Conservation (phyloP, 2,329 filamentous ascomycete species). For the Cryoendolithus antarcticus region DNA sequence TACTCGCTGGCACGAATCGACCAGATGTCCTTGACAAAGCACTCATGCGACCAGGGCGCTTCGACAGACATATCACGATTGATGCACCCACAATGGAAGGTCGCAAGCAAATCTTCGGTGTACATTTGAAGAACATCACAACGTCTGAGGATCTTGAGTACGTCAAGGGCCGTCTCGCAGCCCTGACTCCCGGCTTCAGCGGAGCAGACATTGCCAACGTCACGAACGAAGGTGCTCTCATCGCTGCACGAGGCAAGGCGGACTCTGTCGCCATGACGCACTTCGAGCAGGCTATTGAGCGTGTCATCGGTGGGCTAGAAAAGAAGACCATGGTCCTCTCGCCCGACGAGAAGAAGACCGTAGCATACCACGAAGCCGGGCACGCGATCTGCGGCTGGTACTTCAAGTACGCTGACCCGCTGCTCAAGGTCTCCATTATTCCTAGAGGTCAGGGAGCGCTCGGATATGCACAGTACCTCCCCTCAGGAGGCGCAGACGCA, state of each 20-base stretch:
- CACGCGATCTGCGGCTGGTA: conserved; percentile 99
- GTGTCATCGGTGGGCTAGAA: conserved; percentile 89
- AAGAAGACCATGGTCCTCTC: conserved; percentile 93
- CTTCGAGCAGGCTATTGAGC: conserved; percentile 96
- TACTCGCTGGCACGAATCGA: conserved; percentile 91
- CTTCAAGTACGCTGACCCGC: conserved; percentile 88
- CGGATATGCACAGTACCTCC: conserved; percentile 96
- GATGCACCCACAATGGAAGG: conserved; percentile 95
- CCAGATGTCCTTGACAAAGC: conserved; percentile 91
- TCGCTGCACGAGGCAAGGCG: conserved; percentile 75
- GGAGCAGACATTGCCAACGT: conserved; percentile 98
- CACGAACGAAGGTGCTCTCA: conserved; percentile 91
- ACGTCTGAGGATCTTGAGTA: conserved; percentile 83
- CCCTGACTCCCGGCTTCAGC: conserved; percentile 89
- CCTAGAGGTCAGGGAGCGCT: conserved; percentile 86
- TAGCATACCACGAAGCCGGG: conserved; percentile 95
- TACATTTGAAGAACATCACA: conserved; percentile 89
- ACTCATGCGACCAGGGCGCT: conserved; percentile 89
- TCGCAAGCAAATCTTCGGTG: conserved; percentile 87
- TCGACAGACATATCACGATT: conserved; percentile 91
- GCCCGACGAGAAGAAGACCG: conserved; percentile 86
- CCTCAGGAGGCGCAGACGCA: conserved; percentile 73
- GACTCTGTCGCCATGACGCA: conserved; percentile 74
- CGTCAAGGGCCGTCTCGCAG: conserved; percentile 75
- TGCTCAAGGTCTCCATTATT: conserved; percentile 97